These are phyloP conservation scores for Ophiostoma ips DNA, from an alignment of 2,329 filamentous ascomycete species.

Conservation along the genomic window DNA sequence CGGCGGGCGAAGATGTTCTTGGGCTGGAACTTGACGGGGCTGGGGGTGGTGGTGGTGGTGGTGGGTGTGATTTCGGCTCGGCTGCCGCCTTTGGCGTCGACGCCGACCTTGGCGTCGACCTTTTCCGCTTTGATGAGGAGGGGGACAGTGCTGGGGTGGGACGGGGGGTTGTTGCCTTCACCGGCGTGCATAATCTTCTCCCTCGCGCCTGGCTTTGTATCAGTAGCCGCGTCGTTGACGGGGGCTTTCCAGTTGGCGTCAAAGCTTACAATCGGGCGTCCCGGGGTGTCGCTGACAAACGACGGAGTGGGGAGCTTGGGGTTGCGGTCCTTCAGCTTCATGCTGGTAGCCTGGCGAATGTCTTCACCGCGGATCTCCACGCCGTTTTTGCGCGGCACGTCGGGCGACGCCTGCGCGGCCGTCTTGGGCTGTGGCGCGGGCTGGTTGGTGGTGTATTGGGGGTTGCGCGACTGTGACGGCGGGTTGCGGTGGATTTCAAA, in stretches of 20 bases:
- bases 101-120: constrained; percentile 14
- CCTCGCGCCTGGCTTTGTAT: constrained; percentile 45
- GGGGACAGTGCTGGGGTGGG: constrained; percentile 14
- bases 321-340: constrained; percentile 76
- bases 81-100: neutral
- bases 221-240: constrained; percentile 44
- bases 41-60: constrained; percentile 16
- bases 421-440: constrained; percentile 17
- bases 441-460: constrained; percentile 60
- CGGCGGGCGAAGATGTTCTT: constrained; percentile 15
- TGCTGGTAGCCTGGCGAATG: constrained; percentile 80
- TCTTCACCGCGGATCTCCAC: constrained; percentile 77
- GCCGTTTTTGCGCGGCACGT: constrained; percentile 55
- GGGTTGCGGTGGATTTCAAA: constrained; percentile 69
- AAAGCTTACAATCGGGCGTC: constrained; percentile 95
- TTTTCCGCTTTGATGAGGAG: neutral
- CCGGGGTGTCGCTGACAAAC: constrained; percentile 78
- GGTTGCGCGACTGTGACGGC: constrained; percentile 68
- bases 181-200: neutral
- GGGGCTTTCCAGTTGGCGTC: constrained; percentile 67
- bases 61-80: neutral
- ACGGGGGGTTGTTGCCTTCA: neutral
- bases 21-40: constrained; percentile 6
- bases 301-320: constrained; percentile 76
- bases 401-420: constrained; percentile 19